Evolutionary conservation across 805 yeast species (phyloP).

Genomic region (Isabelozyma pseudorhagii): DNA sequence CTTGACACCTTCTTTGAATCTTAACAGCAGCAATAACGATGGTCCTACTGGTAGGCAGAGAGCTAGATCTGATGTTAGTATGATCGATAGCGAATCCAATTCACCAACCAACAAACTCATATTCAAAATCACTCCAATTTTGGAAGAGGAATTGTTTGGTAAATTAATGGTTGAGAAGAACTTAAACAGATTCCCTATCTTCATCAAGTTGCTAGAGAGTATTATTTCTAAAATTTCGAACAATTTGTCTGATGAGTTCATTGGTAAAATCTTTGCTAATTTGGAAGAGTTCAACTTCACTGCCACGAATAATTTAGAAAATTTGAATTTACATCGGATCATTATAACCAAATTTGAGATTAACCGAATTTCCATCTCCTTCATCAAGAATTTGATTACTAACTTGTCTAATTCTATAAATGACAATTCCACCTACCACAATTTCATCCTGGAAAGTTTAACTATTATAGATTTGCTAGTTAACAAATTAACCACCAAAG

Average conservation of each 20-base stretch:
- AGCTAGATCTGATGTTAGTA: slow-evolving; percentile 37
- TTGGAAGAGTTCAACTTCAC: slow-evolving; percentile 15
- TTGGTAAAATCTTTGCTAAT: slow-evolving; percentile 12
- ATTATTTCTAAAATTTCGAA: slow-evolving; percentile 15
- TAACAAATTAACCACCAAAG: slow-evolving; percentile 3
- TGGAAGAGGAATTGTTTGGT: slow-evolving; percentile 24
- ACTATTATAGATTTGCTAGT: slow-evolving; percentile 16
- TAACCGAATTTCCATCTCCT: slow-evolving; percentile 10
- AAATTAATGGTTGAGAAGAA: slow-evolving; percentile 18
- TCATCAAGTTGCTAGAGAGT: slow-evolving; percentile 25
- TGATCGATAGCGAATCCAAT: slow-evolving; percentile 22
- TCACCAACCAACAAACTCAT: slow-evolving; percentile 15
- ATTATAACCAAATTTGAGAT: slow-evolving; percentile 16
- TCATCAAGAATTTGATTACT: slow-evolving; percentile 16
- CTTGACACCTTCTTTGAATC: slow-evolving; percentile 7
- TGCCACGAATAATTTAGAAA: slow-evolving; percentile 22
- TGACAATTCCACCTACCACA: slow-evolving; percentile 22
- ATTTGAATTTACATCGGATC: slow-evolving; percentile 22
- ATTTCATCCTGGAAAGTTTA: slow-evolving; percentile 26
- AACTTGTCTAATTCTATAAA: slow-evolving; percentile 21
- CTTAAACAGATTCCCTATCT: slow-evolving; percentile 17
- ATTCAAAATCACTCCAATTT: slow-evolving; percentile 10
- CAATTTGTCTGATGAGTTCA: slow-evolving; percentile 12
- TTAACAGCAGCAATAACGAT: not conserved
- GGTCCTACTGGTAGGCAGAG: not conserved